Percentiles rank a stretch among this genome's conserved stretches.
phyloP scores from a whole-genome alignment of 352 stramenopile genomes.

The Plasmopara halstedii region DNA sequence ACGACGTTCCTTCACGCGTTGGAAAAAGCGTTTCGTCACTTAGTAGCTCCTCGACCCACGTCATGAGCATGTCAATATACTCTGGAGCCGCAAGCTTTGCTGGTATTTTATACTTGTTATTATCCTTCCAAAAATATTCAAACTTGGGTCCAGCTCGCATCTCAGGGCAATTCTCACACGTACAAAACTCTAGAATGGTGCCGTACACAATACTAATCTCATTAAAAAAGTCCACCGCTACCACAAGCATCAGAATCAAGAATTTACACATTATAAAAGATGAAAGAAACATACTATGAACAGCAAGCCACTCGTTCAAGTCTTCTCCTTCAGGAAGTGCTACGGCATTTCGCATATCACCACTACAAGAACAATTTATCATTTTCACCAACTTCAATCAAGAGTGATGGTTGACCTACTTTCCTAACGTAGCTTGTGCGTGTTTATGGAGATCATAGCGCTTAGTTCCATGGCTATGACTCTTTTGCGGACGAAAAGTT shows the following conservation, averaged over 20 bases:
- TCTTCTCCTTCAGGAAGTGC: slow-evolving; percentile 73
- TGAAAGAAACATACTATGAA: slow-evolving; percentile 59
- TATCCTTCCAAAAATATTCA: slow-evolving; percentile 87
- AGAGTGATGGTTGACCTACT: slow-evolving; percentile 34
- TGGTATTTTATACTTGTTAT: slow-evolving; percentile 61
- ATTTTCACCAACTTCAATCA: slow-evolving; percentile 11
- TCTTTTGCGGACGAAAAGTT: slow-evolving; percentile 85
- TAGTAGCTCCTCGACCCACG: slow-evolving; percentile 86
- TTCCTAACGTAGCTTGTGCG: slow-evolving; percentile 72
- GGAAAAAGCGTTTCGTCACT: slow-evolving; percentile 77
- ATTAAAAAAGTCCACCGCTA: slow-evolving; percentile 93
- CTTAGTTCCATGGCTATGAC: slow-evolving; percentile 72
- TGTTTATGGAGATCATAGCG: slow-evolving; percentile 79
- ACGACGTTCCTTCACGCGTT: slow-evolving; percentile 50
- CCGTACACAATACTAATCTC: slow-evolving; percentile 91
- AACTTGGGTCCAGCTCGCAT: slow-evolving; percentile 83
- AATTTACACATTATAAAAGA: background rate
- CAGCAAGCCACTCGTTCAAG: slow-evolving; percentile 88
- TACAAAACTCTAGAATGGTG: slow-evolving; percentile 83
- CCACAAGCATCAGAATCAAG: background rate
- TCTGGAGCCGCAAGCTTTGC: slow-evolving; percentile 69
- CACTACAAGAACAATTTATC: slow-evolving; percentile 24
- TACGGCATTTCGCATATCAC: slow-evolving; percentile 56
- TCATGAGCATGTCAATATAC: slow-evolving; percentile 91
- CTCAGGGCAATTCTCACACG: slow-evolving; percentile 44